Evolutionary conservation across 2,329 filamentous ascomycete species (phyloP).

Genomic region (Monosporascus sp.): DNA sequence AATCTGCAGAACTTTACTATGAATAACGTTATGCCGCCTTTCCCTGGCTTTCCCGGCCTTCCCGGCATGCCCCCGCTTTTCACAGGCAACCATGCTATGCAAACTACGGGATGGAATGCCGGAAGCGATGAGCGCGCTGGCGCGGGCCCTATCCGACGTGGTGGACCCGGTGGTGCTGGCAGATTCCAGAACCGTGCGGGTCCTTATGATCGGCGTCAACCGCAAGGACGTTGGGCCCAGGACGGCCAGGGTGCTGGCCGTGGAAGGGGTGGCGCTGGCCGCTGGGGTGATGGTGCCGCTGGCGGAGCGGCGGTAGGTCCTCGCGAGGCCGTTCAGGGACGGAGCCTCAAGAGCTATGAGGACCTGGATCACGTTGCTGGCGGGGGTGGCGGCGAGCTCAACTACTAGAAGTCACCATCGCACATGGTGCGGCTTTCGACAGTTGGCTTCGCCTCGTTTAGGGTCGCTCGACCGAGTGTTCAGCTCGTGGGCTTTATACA

Average conservation of each 20-base stretch:
- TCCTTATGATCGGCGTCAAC: slow-evolving; percentile 66
- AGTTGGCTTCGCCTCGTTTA: too few relatives aligned
- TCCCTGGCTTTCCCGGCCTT: slow-evolving; percentile 54
- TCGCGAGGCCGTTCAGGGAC: slow-evolving; percentile 83
- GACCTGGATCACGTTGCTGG: slow-evolving; percentile 83
- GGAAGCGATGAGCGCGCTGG: slow-evolving; percentile 48
- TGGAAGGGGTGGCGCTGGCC: slow-evolving; percentile 45
- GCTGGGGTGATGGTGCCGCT: slow-evolving; percentile 68
- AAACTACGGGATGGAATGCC: slow-evolving; percentile 42
- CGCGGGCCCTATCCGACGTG: slow-evolving; percentile 62
- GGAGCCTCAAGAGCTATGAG: slow-evolving; percentile 94
- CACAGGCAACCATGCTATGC: slow-evolving; percentile 37
- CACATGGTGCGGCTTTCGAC: neutral
- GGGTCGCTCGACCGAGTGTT: too few relatives aligned
- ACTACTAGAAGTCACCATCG: slow-evolving; percentile 57
- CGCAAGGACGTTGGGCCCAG: slow-evolving; percentile 43
- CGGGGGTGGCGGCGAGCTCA: slow-evolving; percentile 74
- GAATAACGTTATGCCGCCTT: slow-evolving; percentile 50
- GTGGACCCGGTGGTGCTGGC: slow-evolving; percentile 48
- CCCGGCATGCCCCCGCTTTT: slow-evolving; percentile 49
- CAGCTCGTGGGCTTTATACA: too few relatives aligned
- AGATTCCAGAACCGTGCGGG: slow-evolving; percentile 60
- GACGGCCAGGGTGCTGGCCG: slow-evolving; percentile 49
- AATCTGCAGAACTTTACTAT: slow-evolving; percentile 70
- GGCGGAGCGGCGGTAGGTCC: slow-evolving; percentile 75